These are phyloP conservation scores for Coelastrella sp. DNA, from an alignment of 139 green algal species.

Conservation along the genomic window DNA sequence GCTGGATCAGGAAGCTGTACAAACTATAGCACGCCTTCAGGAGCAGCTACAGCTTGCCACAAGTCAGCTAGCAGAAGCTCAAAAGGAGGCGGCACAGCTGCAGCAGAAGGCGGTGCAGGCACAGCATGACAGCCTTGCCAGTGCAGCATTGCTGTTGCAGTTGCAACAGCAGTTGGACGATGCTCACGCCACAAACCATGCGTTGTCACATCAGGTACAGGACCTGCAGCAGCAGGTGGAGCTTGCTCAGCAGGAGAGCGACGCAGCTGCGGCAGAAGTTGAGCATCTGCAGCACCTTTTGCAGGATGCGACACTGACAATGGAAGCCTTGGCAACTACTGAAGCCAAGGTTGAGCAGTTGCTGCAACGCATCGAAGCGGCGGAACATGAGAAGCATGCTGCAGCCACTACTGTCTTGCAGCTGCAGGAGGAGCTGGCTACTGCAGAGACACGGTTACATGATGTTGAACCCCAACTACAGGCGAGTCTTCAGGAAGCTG, in stretches of 20 bases:
- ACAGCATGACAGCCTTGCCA: background rate
- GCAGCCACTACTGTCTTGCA: background rate
- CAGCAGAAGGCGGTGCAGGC: background rate
- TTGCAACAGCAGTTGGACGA: background rate
- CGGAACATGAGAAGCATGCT: background rate
- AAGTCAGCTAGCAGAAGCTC: background rate
- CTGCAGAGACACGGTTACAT: background rate
- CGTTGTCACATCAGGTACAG: background rate
- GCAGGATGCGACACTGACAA: background rate
- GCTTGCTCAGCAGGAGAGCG: background rate
- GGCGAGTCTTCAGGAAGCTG: background rate
- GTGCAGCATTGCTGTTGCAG: background rate
- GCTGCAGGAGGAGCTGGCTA: background rate
- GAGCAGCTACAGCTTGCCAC: background rate
- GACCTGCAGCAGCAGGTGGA: background rate
- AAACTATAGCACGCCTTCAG: background rate
- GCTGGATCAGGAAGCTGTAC: background rate
- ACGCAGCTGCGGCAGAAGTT: background rate
- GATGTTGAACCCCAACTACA: background rate
- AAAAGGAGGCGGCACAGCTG: background rate
- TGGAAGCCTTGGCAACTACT: background rate
- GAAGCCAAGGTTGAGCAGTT: background rate
- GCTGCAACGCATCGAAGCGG: background rate
- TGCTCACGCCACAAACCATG: background rate
- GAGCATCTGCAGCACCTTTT: background rate